Percentiles rank a stretch among this genome's conserved stretches.
Evolutionary conservation across 257 asterid species (phyloP).

Genomic region (Craterostigma plantagineum): DNA sequence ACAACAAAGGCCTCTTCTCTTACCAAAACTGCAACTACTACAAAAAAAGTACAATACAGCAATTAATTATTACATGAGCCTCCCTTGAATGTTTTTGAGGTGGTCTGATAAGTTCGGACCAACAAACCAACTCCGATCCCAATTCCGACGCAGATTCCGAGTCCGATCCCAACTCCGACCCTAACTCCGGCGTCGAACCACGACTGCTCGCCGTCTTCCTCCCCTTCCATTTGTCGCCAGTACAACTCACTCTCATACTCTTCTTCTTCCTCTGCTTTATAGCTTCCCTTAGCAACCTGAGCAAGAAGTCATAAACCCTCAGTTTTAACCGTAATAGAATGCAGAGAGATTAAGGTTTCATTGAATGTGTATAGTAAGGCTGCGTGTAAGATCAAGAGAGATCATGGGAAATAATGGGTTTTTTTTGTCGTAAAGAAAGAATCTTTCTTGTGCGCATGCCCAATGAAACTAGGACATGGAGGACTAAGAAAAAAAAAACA

Average conservation of each 20-base stretch:
- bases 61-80: not conserved
- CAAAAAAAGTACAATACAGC: too few species aligned
- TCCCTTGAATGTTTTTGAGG: slow-evolving; percentile 10
- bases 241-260: slow-evolving; percentile 13
- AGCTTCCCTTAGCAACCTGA: slow-evolving; percentile 15
- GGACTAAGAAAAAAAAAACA: too few species aligned
- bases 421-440: too few species aligned
- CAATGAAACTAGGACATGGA: too few species aligned
- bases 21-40: too few species aligned
- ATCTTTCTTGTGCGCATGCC: too few species aligned
- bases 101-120: slow-evolving; percentile 16
- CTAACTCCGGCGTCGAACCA: slow-evolving; percentile 29
- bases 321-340: too few species aligned
- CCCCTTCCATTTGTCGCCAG: slow-evolving; percentile 25
- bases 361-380: too few species aligned
- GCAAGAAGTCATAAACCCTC: not conserved
- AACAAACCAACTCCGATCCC: slow-evolving; percentile 26
- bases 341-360: too few species aligned
- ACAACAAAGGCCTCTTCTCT: too few species aligned
- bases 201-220: slow-evolving; percentile 24
- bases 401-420: too few species aligned
- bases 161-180: slow-evolving; percentile 29
- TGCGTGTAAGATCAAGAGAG: too few species aligned
- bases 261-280: slow-evolving; percentile 28
- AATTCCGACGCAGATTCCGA: slow-evolving; percentile 24